Evolutionary conservation across 805 yeast genomes (phyloP), one percentile per base, ranked within the genome.

Genomic region (Saccharomycopsis babjevae): DNA sequence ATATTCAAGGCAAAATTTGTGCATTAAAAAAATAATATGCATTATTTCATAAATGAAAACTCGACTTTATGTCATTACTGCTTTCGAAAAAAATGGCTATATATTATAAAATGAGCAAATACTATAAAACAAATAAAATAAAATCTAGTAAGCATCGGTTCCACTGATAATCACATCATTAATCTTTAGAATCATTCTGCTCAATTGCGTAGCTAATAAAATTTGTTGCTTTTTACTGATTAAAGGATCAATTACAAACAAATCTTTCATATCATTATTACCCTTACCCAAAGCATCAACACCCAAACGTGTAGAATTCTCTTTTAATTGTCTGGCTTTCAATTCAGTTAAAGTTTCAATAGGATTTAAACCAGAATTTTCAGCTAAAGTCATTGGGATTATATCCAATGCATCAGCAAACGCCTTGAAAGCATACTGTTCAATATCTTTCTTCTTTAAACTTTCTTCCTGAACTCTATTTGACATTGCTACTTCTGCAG

Each of bases 191-290:
- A 94, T 91, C 99, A 94, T 94, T 77, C 99, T 84, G 61, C 97
- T 91, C 72, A 94, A 81, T 77, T 94, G 99, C 15, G 99, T 94
- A 56, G 99, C 99, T 73, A 94, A 80, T 71, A 89, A 76, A 67
- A 94, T 81, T 76, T 94, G 99, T 74, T 94, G 98, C 73, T 89
- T 91, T 80, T 94, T 94, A 70, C 99, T 97, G 68, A 94, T 92
- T 72, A 90, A 83, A 60, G 99, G 98, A 74, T 94, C 99, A 67
- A 94, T 91, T 57, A 94, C 97, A 72, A 93, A 94, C 69, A 88
- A 78, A 69, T 91, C 90, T 71, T 86, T 88, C 99, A 94, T 94
- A 73, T 94, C 96, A 72, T 86, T 89, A 57, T 88, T 83, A 57
- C 94, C 94, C 67, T 79, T 81, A 65, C 96, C 96, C 70, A 96